These are phyloP conservation scores for Colletotrichum neosansevieriae DNA, from an alignment of 2,329 filamentous ascomycete species.

Conservation along the genomic window DNA sequence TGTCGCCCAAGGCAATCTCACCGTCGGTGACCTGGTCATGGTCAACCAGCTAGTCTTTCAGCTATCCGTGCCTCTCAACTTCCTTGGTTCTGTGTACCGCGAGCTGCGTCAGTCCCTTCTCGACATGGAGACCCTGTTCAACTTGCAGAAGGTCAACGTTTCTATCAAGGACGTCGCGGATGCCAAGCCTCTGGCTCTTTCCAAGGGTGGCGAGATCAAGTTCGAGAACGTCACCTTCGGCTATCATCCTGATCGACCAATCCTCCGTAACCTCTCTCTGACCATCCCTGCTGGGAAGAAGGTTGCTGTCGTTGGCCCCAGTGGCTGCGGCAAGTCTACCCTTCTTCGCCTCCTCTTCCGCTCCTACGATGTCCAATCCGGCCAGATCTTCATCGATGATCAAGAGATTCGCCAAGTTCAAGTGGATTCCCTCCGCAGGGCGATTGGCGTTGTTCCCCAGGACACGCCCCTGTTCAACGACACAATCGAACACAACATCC, in stretches of 20 bases:
- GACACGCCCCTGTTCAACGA: constrained; percentile 98
- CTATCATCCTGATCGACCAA: constrained; percentile 88
- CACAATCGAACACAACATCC: constrained; percentile 94
- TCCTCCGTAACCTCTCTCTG: constrained; percentile 84
- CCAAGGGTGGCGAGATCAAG: constrained; percentile 85
- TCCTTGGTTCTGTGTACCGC: constrained; percentile 96
- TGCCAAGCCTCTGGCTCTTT: constrained; percentile 79
- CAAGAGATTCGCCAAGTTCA: constrained; percentile 90
- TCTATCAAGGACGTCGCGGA: constrained; percentile 81
- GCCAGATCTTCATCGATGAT: constrained; percentile 89
- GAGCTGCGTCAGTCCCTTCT: constrained; percentile 93
- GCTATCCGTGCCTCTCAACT: constrained; percentile 95
- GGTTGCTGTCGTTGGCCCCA: constrained; percentile 93
- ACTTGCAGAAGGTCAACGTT: constrained; percentile 95
- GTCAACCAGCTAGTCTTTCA: constrained; percentile 99
- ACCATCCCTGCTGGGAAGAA: constrained; percentile 97
- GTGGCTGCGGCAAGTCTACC: constrained; percentile 96
- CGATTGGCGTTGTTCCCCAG: constrained; percentile 96
- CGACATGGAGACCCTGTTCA: constrained; percentile 99
- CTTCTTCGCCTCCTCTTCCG: constrained; percentile 91
- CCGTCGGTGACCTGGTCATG: constrained; percentile 97
- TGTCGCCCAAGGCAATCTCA: constrained; percentile 83
- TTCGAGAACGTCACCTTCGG: constrained; percentile 97
- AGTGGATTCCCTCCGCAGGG: constrained; percentile 83
- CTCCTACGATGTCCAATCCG: constrained; percentile 89